phyloP scores from a whole-genome alignment of 2,329 filamentous ascomycete genomes.

The Pseudogymnoascus sp. region DNA sequence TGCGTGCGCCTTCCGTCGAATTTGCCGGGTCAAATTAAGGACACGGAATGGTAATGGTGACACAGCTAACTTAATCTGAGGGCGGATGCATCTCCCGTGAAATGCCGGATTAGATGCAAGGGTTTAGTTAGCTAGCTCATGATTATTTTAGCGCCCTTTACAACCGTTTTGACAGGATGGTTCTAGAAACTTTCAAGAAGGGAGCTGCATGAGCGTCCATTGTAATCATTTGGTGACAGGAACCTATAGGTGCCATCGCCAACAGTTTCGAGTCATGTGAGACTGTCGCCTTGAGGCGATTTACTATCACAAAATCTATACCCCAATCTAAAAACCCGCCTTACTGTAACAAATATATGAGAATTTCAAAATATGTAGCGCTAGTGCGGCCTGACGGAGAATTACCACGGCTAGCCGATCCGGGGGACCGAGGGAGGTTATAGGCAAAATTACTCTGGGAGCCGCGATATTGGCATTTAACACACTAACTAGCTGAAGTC shows the following conservation, averaged over 20 bases:
- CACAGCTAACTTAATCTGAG: not conserved
- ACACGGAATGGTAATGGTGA: not conserved
- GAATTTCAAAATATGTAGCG: not conserved
- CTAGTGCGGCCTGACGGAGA: not conserved
- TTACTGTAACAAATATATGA: not conserved
- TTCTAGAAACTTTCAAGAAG: not conserved
- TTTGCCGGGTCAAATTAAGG: not conserved
- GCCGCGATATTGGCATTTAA: not conserved
- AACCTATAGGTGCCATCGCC: not conserved
- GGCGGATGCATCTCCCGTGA: not conserved
- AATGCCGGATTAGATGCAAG: not conserved
- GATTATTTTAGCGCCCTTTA: not conserved
- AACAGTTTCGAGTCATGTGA: not conserved
- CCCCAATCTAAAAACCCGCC: not conserved
- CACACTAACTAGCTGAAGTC: not conserved
- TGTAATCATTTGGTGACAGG: not conserved
- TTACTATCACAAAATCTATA: not conserved
- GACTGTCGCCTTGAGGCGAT: not conserved
- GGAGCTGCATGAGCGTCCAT: not conserved
- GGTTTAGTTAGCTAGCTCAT: not conserved
- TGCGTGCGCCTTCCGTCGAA: not conserved
- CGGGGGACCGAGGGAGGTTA: not conserved
- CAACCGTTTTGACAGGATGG: not conserved
- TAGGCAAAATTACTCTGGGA: not conserved
- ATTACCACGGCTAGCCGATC: not conserved